Evolutionary conservation across 805 yeast genomes (phyloP).

Genomic region (Hanseniaspora osmophila): DNA sequence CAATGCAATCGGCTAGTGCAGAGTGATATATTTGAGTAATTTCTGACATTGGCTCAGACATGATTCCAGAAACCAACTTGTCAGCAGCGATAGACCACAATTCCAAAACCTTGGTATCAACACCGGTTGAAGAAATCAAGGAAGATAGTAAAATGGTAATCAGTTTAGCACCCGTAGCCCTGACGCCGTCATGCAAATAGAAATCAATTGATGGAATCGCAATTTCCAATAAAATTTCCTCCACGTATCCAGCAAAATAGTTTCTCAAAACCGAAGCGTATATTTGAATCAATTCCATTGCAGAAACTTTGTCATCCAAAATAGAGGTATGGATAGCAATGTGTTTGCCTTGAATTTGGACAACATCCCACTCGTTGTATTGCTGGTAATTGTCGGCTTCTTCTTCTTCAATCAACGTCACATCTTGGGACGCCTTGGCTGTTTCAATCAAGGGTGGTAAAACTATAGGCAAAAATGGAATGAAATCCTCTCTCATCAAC

Average conservation of each 20-base stretch:
- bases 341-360: constrained; percentile 80
- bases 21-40: constrained; percentile 65
- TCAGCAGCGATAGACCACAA: constrained; percentile 61
- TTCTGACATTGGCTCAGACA: constrained; percentile 73
- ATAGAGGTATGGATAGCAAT: constrained; percentile 89
- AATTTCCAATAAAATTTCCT: constrained; percentile 61
- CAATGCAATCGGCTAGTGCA: constrained; percentile 52
- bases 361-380: constrained; percentile 91
- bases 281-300: constrained; percentile 73
- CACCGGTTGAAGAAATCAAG: constrained; percentile 35
- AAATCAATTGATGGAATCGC: constrained; percentile 82
- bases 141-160: constrained; percentile 65
- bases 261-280: constrained; percentile 78
- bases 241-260: constrained; percentile 70
- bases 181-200: constrained; percentile 85
- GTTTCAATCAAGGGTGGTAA: constrained; percentile 78
- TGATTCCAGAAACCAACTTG: constrained; percentile 53
- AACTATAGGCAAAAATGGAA: constrained; percentile 71
- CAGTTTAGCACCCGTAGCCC: constrained; percentile 78
- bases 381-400: constrained; percentile 73
- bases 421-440: constrained; percentile 83
- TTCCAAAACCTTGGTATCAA: constrained; percentile 44
- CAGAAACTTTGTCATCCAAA: constrained; percentile 86
- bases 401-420: constrained; percentile 75
- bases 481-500: constrained; percentile 70